Base-by-base conservation (phyloP, 352 stramenopile genomes). In the Peronospora tabacina region DNA sequence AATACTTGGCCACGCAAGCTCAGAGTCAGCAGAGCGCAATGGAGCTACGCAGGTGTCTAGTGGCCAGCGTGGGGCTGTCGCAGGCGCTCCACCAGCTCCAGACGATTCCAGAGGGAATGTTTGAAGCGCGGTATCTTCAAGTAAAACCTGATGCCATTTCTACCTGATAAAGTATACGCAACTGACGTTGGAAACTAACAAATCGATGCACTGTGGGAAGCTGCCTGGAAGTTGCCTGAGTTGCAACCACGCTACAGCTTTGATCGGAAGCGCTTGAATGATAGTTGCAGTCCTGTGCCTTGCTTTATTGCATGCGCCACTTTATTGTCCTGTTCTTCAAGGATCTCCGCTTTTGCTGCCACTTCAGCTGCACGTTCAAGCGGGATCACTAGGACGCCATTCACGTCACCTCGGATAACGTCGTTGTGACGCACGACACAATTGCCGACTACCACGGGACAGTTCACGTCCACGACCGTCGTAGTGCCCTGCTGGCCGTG, bases 291-390 rank as follows among this genome's bases (percentile, higher is more conserved):
- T 26, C 63, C 64, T 55, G 76, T 72, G 60, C 75, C 75, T 57
- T 87, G 67, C 66, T 87, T 75, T 41, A 91, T 64, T 5, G 73
- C 80, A 28, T 85, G 63, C 24, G 70, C 75, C 46, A 91, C 75
- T 58, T 86, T 85, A 58, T 70, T 85, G 58, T 92, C 81, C 56
- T 92, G 78, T 22, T 87, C 64, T 46, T 92, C 78, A 33, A 92
- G 84, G 19, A 78, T 50, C 53, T 90, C 74, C 15, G 78, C 78
- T 59, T 82, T 86, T 32, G 69, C 56, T 13, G 73, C 76, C 16
- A 92, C 65, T 41, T 92, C 78, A 46, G 62, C 68, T 40, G 81
- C 81, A 20, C 64, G 68, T 40, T 92, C 81, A 30, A 55, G 50
- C 9, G 81, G 81, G 35, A 92, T 73, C 40, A 92, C 81, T 29